Evolutionary conservation across 108 stramenopile species (phyloP), one percentile per base, ranked within the genome.

Genomic region (Fistulifera solaris): DNA sequence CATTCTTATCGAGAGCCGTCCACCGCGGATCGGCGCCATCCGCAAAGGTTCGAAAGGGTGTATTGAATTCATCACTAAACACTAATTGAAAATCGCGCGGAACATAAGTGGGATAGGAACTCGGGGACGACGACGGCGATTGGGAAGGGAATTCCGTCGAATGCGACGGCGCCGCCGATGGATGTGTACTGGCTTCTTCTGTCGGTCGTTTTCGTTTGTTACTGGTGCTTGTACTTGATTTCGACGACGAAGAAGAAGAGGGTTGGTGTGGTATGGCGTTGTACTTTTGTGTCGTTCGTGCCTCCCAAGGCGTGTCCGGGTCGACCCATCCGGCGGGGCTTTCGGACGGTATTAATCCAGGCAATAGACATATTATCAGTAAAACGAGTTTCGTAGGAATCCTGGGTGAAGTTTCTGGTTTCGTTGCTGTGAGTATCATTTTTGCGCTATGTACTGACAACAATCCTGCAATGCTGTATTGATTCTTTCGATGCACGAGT

Each of bases 1-100:
- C 98, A 56, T 96, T 96, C 62, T 97, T 96, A 50, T 97, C 69
- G n/a, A 97, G 60, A 14, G 96, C 91, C 16, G 95, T 97, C 98
- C 98, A 99, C 31, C 76, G 67, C 1, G 98, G 96, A 70, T 99
- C 98, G 10, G 52, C 38, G 26, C 98, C 98, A 63, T 99, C 98
- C 42, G 59, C 39, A 64, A 99, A 96, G 19, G 61, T 69, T 7
- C 98, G 76, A 18, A 68, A 77, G 1, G 72, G 70, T 13, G 67
- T 66, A 50, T 97, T 82, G 77, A 99, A 99, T 56, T 97, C 96
- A 61, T 97, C 96, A 8, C 79, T 80, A 62, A 98, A 93, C 5
- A 96, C 92, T 0, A 97, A 71, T 19, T 87, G 35, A 61, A 75
- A 81, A 23, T 27, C 50, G 15, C 59, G 55, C 8, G 71, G 47